A percentile compares a stretch with the other conserved stretches of the same genome.
phyloP scores from a whole-genome alignment of 2,329 filamentous ascomycete species.

The Diaporthe nobilis region DNA sequence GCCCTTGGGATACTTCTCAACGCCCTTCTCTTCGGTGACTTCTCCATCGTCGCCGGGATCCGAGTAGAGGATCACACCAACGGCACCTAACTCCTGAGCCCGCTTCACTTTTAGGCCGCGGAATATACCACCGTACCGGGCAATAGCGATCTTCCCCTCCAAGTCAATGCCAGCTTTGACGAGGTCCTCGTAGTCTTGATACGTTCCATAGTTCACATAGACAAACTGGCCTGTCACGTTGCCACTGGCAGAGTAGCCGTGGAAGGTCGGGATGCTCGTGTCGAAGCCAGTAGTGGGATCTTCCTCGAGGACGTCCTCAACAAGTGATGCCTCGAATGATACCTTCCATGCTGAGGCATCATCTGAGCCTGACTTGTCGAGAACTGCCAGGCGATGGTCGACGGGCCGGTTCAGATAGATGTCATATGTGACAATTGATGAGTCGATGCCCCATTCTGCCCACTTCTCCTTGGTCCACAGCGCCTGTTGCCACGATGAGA shows the following conservation, averaged over 20 bases:
- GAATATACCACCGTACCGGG: constrained; percentile 83
- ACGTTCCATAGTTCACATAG: constrained; percentile 84
- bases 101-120: constrained; percentile 87
- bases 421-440: constrained; percentile 78
- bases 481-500: constrained; percentile 59
- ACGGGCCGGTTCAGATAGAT: constrained; percentile 84
- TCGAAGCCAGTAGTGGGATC: constrained; percentile 82
- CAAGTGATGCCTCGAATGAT: constrained; percentile 83
- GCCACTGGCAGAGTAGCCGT: constrained; percentile 85
- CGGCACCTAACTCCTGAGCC: constrained; percentile 82
- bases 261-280: constrained; percentile 84
- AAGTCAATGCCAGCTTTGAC: constrained; percentile 76
- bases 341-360: constrained; percentile 67
- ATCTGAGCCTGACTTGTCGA: constrained; percentile 61
- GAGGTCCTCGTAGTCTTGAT: constrained; percentile 80
- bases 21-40: constrained; percentile 80
- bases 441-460: constrained; percentile 78
- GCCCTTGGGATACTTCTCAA: constrained; percentile 79
- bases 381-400: constrained; percentile 77
- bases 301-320: constrained; percentile 87
- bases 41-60: constrained; percentile 84
- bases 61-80: constrained; percentile 79
- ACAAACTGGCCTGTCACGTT: constrained; percentile 83
- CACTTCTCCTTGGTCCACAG: constrained; percentile 82
- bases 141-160: constrained; percentile 83